Evolutionary conservation across 805 yeast species (phyloP), one percentile per base, ranked within the genome.

Genomic region (Kluyveromyces nonfermentans): DNA sequence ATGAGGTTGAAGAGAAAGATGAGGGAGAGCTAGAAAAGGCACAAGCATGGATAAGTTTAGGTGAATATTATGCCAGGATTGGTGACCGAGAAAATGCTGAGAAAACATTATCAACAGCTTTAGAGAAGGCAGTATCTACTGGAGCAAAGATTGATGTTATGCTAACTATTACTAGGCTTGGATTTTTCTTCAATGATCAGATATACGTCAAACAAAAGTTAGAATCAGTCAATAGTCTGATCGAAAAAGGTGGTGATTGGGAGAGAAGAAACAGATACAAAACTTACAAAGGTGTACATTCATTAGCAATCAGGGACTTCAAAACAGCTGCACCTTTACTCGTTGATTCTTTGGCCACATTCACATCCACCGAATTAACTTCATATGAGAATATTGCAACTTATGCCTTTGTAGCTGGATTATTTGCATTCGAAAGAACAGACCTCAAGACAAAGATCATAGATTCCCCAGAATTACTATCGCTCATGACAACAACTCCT

Each of bases 201-300:
- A 64, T 68, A 5, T 77, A 77, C 50, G 82, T 84, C 37, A 75
- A 80, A 46, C 78, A 78, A 54, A 81, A 82, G 57, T 73, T 93
- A 51, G 90, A 82, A 44, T 80, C 80, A 53, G 79, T 82, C 16
- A 79, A 83, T 57, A 58, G 69, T 19, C 73, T 86, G 61, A 87
- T 93, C 56, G 97, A 90, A 56, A 85, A 87, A 57, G 98, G 97
- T 44, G 98, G 98, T 49, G 98, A 93, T 64, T 93, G 98, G 98
- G 98, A 93, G 68, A 85, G 98, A 65, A 80, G 96, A 58, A 93
- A 93, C 68, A 72, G 96, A 53, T 87, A 77, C 72, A 93, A 93
- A 70, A 85, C 97, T 5, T 93, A 93, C 65, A 67, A 76, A 46
- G 98, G 98, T 18, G 73, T 93, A 40, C 85, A 86, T 61, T 69